Conservation (phyloP, 2,329 filamentous ascomycete species). For the Fusarium sp. region DNA sequence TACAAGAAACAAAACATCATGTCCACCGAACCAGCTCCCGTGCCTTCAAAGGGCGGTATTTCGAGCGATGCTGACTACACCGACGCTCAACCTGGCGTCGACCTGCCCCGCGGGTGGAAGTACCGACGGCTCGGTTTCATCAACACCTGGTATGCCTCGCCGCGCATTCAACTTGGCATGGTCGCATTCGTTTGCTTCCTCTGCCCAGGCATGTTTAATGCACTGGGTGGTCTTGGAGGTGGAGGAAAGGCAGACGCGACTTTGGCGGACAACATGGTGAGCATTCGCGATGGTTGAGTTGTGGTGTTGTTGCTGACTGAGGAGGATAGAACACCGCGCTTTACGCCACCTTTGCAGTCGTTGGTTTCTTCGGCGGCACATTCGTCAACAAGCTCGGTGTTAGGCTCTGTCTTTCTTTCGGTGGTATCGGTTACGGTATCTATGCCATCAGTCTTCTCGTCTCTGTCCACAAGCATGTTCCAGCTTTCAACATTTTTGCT, state of each 20-base stretch:
- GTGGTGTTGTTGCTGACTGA: not conserved
- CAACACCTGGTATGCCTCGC: constrained; percentile 77
- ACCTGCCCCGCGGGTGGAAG: constrained; percentile 44
- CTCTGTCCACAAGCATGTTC: constrained; percentile 72
- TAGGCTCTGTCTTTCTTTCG: constrained; percentile 74
- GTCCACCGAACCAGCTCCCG: constrained; percentile 25
- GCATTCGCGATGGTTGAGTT: not conserved
- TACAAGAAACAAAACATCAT: constrained; percentile 4
- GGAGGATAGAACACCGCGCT: constrained; percentile 65
- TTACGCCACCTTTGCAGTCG: constrained; percentile 76
- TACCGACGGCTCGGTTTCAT: constrained; percentile 41
- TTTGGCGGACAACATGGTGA: constrained; percentile 55
- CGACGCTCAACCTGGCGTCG: constrained; percentile 11
- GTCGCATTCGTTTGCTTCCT: constrained; percentile 70
- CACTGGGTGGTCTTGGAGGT: constrained; percentile 73
- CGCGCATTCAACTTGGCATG: constrained; percentile 77
- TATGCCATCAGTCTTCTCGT: constrained; percentile 76
- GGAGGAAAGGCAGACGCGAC: constrained; percentile 65
- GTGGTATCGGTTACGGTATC: constrained; percentile 80
- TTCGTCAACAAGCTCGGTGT: constrained; percentile 82
- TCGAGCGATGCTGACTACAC: constrained; percentile 29
- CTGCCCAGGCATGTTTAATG: constrained; percentile 81
- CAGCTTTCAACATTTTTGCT: constrained; percentile 70
- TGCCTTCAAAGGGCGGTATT: constrained; percentile 15
- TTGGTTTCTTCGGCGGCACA: constrained; percentile 79